Evolutionary conservation across 2,329 filamentous ascomycete species (phyloP).

Genomic region (Cercospora zeina): DNA sequence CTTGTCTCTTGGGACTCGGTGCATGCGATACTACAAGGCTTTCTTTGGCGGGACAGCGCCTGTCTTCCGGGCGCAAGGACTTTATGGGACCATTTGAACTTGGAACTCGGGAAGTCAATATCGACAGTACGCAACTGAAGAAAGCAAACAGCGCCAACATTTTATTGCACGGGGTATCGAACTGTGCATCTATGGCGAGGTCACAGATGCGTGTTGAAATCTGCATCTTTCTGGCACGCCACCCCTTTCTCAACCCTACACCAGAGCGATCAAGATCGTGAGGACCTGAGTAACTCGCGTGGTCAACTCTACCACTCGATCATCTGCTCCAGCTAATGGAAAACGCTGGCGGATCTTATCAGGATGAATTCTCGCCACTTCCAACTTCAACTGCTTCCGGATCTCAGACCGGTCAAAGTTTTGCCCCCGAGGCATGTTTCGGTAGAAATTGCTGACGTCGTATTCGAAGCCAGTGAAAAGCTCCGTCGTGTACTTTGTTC

Average conservation of each 20-base stretch:
- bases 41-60: constrained; percentile 22
- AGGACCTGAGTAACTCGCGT: constrained; percentile 15
- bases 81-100: constrained; percentile 12
- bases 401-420: not conserved
- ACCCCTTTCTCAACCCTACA: not conserved
- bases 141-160: not conserved
- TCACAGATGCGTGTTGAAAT: not conserved
- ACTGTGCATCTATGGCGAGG: not conserved
- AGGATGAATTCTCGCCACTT: constrained; percentile 10
- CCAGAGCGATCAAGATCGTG: constrained; percentile 11
- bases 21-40: constrained; percentile 5
- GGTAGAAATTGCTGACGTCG: constrained; percentile 14
- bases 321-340: not conserved
- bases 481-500: not conserved
- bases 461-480: constrained; percentile 5
- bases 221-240: not conserved
- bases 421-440: constrained; percentile 11
- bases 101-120: not conserved
- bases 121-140: not conserved
- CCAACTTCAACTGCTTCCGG: constrained; percentile 12
- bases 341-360: constrained; percentile 15
- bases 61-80: constrained; percentile 14
- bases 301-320: constrained; percentile 8
- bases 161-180: not conserved
- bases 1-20: constrained; percentile 1